Evolutionary conservation across 2,329 filamentous ascomycete genomes (phyloP).

Genomic region (Aspergillus cejpii): DNA sequence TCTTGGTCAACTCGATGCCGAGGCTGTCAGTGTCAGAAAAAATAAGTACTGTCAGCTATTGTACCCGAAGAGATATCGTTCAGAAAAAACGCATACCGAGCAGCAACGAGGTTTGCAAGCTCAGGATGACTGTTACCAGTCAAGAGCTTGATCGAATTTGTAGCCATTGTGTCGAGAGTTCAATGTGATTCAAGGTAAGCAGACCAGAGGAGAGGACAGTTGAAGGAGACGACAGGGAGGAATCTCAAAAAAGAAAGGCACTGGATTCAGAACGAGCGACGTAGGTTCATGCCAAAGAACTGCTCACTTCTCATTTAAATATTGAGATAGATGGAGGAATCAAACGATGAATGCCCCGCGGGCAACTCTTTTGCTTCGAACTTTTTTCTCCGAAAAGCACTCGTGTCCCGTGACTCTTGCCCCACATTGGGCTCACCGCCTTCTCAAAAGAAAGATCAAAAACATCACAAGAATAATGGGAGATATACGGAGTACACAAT

Average conservation of each 20-base stretch:
- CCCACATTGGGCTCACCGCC: slow-evolving; percentile 10
- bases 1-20: slow-evolving; percentile 61
- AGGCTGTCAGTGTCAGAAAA: slow-evolving; percentile 44
- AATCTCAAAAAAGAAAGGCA: neutral
- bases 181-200: slow-evolving; percentile 1
- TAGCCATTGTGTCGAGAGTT: slow-evolving; percentile 49
- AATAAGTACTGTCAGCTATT: slow-evolving; percentile 13
- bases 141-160: slow-evolving; percentile 67
- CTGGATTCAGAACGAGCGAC: neutral
- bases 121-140: slow-evolving; percentile 70
- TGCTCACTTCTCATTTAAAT: slow-evolving; percentile 1
- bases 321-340: neutral
- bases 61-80: slow-evolving; percentile 2
- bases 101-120: slow-evolving; percentile 62
- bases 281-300: neutral
- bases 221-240: slow-evolving; percentile 5
- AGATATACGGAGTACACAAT: too few species aligned
- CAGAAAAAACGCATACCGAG: slow-evolving; percentile 46
- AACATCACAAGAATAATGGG: neutral
- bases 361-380: slow-evolving; percentile 2
- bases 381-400: slow-evolving; percentile 16
- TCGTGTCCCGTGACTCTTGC: slow-evolving; percentile 9
- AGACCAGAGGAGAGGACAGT: slow-evolving; percentile 1
- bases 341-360: slow-evolving; percentile 6
- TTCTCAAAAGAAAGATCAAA: slow-evolving; percentile 1